These are phyloP conservation scores for Tricholoma sp. DNA, from an alignment of 768 basidiomycete genomes.

Conservation along the genomic window DNA sequence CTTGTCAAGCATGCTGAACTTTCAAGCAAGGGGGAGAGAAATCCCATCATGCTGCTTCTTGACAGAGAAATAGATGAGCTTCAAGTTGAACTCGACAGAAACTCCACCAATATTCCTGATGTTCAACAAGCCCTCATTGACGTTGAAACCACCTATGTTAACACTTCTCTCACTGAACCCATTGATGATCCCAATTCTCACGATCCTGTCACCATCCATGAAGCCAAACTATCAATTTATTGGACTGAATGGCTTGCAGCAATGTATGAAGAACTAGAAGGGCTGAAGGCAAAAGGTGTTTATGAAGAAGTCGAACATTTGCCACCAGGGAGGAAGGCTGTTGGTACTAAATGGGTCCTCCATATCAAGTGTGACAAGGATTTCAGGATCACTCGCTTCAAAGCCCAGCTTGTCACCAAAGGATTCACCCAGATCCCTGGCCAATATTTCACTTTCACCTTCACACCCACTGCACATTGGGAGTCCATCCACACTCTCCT, in stretches of 20 bases:
- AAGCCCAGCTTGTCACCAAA: background rate
- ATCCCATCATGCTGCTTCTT: background rate
- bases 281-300: background rate
- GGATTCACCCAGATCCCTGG: background rate
- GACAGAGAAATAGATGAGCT: background rate
- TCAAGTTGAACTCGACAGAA: background rate
- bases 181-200: background rate
- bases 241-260: background rate
- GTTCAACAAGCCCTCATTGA: background rate
- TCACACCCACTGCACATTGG: slow-evolving; percentile 10
- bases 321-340: background rate
- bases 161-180: background rate
- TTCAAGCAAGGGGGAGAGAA: background rate
- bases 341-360: background rate
- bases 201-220: background rate
- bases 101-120: background rate
- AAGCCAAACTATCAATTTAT: background rate
- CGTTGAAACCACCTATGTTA: background rate
- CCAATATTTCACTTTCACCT: background rate
- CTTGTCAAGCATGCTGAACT: background rate
- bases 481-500: slow-evolving; percentile 22
- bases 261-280: background rate
- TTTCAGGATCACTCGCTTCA: background rate
- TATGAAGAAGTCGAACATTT: background rate
- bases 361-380: background rate